Evolutionary conservation across 2,329 filamentous ascomycete species (phyloP).

Genomic region (Aspergillus aculeatinus): DNA sequence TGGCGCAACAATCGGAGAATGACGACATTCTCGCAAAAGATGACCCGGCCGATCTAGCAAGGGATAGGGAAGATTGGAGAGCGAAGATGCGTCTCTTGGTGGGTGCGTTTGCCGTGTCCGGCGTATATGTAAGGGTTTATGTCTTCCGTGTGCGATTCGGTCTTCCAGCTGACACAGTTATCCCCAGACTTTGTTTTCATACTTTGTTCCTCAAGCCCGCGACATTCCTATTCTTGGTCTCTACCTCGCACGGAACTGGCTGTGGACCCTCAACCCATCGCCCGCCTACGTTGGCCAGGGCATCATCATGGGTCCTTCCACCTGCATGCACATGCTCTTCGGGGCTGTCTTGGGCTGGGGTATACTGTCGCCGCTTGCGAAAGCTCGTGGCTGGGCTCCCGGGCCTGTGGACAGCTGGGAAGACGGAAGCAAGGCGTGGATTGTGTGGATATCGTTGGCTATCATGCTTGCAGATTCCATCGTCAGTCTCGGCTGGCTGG

Average conservation of each 20-base stretch:
- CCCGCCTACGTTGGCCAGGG: conserved; percentile 97
- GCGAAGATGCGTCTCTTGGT: conserved; percentile 60
- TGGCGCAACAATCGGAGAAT: conserved; percentile 36
- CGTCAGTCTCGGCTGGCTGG: conserved; percentile 78
- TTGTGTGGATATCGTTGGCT: conserved; percentile 91
- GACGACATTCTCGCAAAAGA: conserved; percentile 54
- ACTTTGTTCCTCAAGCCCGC: conserved; percentile 82
- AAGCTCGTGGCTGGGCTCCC: conserved; percentile 82
- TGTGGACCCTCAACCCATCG: conserved; percentile 95
- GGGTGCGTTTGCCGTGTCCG: conserved; percentile 60
- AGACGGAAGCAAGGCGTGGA: conserved; percentile 93
- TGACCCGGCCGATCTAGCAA: conserved; percentile 31
- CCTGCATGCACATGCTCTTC: conserved; percentile 91
- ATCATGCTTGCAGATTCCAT: conserved; percentile 97
- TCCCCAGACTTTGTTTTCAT: conserved; percentile 75
- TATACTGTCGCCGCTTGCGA: conserved; percentile 83
- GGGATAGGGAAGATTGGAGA: conserved; percentile 57
- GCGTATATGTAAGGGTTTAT: conserved; percentile 47
- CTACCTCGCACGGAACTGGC: conserved; percentile 72
- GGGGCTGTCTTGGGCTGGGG: conserved; percentile 90
- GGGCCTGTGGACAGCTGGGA: conserved; percentile 87
- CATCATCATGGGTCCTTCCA: conserved; percentile 96
- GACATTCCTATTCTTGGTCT: conserved; percentile 84
- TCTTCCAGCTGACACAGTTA: conserved; percentile 4
- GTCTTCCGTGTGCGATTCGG: background rate